Percentiles rank a stretch among this genome's conserved stretches.
Conservation (phyloP, 2,329 filamentous ascomycete species). For the Pseudocercospora fuligena region DNA sequence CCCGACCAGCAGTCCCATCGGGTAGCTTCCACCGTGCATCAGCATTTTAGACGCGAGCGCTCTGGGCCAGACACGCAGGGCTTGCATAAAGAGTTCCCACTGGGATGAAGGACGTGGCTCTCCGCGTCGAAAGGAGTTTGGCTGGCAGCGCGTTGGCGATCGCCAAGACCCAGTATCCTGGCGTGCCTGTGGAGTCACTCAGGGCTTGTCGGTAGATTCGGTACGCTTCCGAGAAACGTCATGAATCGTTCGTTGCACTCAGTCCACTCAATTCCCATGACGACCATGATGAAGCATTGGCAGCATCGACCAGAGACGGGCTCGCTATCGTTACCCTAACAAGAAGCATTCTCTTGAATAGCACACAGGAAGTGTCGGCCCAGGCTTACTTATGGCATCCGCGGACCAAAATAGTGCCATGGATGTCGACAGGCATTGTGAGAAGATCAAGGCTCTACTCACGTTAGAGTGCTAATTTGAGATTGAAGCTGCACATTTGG, state of each 20-base stretch:
- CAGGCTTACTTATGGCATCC: background rate
- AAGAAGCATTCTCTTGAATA: background rate
- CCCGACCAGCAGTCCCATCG: background rate
- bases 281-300: too few relatives aligned
- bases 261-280: too few relatives aligned
- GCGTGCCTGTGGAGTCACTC: background rate
- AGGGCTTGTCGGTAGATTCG: background rate
- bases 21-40: background rate
- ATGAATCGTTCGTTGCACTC: too few relatives aligned
- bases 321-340: too few relatives aligned
- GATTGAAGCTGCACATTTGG: background rate
- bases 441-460: background rate
- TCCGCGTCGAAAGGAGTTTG: constrained; percentile 20
- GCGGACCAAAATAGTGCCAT: background rate
- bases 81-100: background rate
- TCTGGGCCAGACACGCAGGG: background rate
- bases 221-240: background rate
- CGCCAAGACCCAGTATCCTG: background rate
- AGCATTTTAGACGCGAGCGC: background rate
- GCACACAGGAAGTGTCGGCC: too few relatives aligned
- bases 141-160: background rate
- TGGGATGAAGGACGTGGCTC: constrained; percentile 4
- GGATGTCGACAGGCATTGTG: background rate
- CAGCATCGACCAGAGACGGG: too few relatives aligned
- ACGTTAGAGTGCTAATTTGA: background rate